Evolutionary conservation across 306 rosid genomes (phyloP), one percentile per base, ranked within the genome.

Genomic region (Alnus glutinosa): DNA sequence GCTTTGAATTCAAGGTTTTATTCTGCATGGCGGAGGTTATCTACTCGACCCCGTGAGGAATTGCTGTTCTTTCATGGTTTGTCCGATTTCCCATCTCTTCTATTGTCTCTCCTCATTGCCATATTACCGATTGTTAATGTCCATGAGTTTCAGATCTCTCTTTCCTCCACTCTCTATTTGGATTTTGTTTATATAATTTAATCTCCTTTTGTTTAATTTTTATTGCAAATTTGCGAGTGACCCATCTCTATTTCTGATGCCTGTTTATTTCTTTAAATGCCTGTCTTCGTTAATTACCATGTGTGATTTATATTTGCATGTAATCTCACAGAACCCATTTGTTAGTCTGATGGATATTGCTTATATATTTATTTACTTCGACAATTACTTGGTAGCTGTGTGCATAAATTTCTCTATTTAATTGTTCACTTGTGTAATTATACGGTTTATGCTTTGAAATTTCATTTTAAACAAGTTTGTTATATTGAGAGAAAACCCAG

Each of bases 1-100:
- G 73, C 67, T 72, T 75, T 63, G 61, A 55, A 36, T 54, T 75
- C 76, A 49, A 55, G 36, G 51, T 67, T 61, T 18, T 19, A 71
- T 75, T 76, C 76, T 54, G 9, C 74, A 12, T 79, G 74, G 77
- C 55, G 23, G 71, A 69, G 75, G 23, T 39, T 36, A 36, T 76
- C 85, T 19, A 1, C 77, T 9, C 77, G 4, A 76, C 9, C 78
- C 75, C 77, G 50, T 63, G 44, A 59, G 12, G 77, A 75, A 77
- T 50, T 48, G 19, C 77, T 7, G 58, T 15, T 66, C 12, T 37
- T 81, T 72, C 82, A 85, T 87, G 91, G 89, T 91, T 80, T 75
- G 86, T 85, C 79, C 75, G 10, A 55, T 71, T 6, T 28, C 80
- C 14, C 48, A 14, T 34, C 13, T 64, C 66, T 73, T 55, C 28